Evolutionary conservation across 257 asterid species (phyloP), one percentile per base, ranked within the genome.

Genomic region (Voacanga thouarsii): DNA sequence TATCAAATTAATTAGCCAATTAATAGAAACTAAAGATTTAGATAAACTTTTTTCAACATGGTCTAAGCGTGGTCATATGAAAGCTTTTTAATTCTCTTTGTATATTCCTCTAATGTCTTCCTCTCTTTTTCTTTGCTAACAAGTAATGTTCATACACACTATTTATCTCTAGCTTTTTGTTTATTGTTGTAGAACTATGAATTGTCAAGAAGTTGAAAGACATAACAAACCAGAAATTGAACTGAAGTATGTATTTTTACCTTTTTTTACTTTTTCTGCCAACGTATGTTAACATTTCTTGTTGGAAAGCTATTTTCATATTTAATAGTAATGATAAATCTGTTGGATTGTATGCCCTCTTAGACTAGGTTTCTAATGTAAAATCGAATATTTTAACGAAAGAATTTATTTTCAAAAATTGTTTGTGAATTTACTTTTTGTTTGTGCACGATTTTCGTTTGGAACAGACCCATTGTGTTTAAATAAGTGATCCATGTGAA

Each of bases 191-290:
- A 95, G 99, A 95, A 95, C 88, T 95, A n/a, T n/a, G n/a, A n/a
- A n/a, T 37, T 95, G 99, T 77, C 99, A 95, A 82, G 99, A 95
- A 88, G 99, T 95, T 81, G 99, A 95, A 84, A 89, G 99, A 88
- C 99, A 95, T 89, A 95, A 95, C 87, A 95, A 95, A 79, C 99
- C 99, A 49, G 99, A 95, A 85, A 97, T 95, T 87, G 99, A 95
- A 85, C 89, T 95, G 83, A 95, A 95, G 99, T 95, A 89, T 53
- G 98, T 77, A 69, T 30, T 50, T 9, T 56, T 80, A 53, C 67
- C 10, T 21, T 74, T n/a, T n/a, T 51, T 3, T n/a, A 80, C 56
- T 81, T 80, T 44, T 37, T 59, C 18, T 43, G 56, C 49, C 44
- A 41, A 0, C 72, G 18, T 53, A 41, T 63, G 21, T 28, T 43